Base-by-base conservation (phyloP, 2,329 filamentous ascomycete species). In the Curvularia eragrostidis region DNA sequence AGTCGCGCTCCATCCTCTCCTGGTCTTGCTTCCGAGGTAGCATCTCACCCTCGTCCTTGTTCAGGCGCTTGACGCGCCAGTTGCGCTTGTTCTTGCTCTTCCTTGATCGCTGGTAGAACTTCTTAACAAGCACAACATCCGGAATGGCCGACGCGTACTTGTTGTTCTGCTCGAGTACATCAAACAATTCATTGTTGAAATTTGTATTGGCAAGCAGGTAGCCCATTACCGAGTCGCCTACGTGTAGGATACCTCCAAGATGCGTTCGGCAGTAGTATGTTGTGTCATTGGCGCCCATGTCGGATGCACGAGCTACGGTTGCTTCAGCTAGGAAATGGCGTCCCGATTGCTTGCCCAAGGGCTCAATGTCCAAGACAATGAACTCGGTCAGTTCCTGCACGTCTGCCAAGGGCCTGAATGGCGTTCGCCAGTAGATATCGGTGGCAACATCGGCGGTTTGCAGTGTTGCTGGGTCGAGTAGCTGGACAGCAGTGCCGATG, bases 21-120 rank as follows among this genome's bases (percentile, higher is more conserved):
- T 94, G 90, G 74, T 98, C 93, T 58, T 91, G 83, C 80, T 97
- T 92, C 82, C 91, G 89, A 34, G 91, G 91, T 63, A 93, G 80
- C 76, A 96, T 84, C 65, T 97, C 94, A 66, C 90, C 90, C 75
- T 97, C 91, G 63, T 98, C 93, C 79, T 87, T 90, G 65, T 85
- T 85, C 91, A 99, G 94, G 72, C 95, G 92, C 86, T 91, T 96
- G 77, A 99, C 87, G 77, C 90, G 91, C 95, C 95, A 99, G 83
- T 91, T 91, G 56, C 71, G 66, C 67, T 96, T 88, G 53, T 70
- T 71, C 75, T 77, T 77, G 77, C 84, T 85, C 82, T 87, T 85
- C 86, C 94, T 96, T 79, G 90, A 90, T 68, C 91, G 87, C 56
- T 90, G 87, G 80, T 96, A 99, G 84, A 91, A 89, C 79, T 99